Percentiles rank a stretch among this genome's conserved stretches.
These are phyloP conservation scores for Saccharomyces hybrid DNA, from an alignment of 1,139 yeast genomes.

Conservation along the genomic window DNA sequence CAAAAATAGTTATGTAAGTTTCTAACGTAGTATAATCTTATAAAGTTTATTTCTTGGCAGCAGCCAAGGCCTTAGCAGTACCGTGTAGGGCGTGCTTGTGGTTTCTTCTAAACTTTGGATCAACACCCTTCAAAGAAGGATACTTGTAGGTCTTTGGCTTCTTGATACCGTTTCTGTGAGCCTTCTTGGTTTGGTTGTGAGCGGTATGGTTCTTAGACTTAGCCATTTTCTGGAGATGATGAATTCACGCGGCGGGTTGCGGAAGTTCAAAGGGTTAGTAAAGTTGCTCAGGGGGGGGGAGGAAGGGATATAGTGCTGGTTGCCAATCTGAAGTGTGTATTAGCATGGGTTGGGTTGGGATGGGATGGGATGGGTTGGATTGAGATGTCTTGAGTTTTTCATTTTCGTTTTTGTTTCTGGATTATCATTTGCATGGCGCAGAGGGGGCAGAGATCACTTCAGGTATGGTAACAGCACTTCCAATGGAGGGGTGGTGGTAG, in stretches of 20 bases:
- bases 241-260: background rate
- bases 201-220: slow-evolving; percentile 99
- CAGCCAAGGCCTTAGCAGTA: slow-evolving; percentile 88
- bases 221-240: slow-evolving; percentile 51
- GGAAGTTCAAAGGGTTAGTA: slow-evolving; percentile 15
- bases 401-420: background rate
- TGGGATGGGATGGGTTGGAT: background rate
- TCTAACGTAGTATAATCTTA: background rate
- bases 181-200: slow-evolving; percentile 99
- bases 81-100: slow-evolving; percentile 99
- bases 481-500: background rate
- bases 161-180: slow-evolving; percentile 99
- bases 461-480: background rate
- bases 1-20: background rate
- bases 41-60: slow-evolving; percentile 33
- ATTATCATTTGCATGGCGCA: background rate
- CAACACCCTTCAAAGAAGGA: slow-evolving; percentile 98
- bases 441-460: background rate
- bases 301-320: background rate
- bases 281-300: background rate
- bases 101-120: slow-evolving; percentile 98
- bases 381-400: background rate
- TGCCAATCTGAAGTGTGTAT: background rate
- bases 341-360: background rate
- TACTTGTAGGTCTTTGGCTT: slow-evolving; percentile 97